Base-by-base conservation (phyloP, 1,139 yeast genomes). In the Debaryomyces fabryi region DNA sequence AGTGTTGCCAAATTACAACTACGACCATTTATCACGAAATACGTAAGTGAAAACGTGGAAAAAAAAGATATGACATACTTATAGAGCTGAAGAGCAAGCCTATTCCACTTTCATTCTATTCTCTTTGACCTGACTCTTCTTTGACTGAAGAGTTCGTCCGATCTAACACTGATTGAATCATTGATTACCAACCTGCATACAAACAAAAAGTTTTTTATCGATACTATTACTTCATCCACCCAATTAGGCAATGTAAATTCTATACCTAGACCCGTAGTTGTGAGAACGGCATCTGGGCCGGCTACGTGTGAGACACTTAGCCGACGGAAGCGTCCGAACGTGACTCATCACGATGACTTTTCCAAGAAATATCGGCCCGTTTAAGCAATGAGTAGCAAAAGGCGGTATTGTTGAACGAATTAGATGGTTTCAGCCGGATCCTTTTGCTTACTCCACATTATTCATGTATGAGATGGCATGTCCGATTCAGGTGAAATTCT, bases 161-260 rank as follows among this genome's bases (percentile, higher is more conserved):
- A 35, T 20, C 9, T 35, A 21, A 9, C 15, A 12, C 23, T 23
- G 30, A 16, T 34, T 12, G 15, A 34, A n/a, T 34, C 45, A 9
- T 1, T 15, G 42, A 25, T 27, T 8, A 24, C 6, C 7, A n/a
- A 25, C 46, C 49, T 46, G 49, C 46, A 46, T 30, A 46, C 24
- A 42, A 20, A 1, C 42, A 32, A 3, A 32, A 46, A 42, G 29
- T 30, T 52, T 55, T 59, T 55, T 61, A 65, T 65, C 71, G 59
- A 59, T 54, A 54, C 51, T 55, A 55, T 63, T 63, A 54, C 71
- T 64, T 51, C 59, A 58, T 60, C 59, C 52, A 61, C 68, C 68
- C 72, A 57, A 65, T 56, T 66, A 67, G 72, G 72, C 51, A 65
- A 63, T 62, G 70, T 67, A 67, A 64, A 56, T 42, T 48, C 67